phyloP scores from a whole-genome alignment of 176 grass and related monocot species.

The Carex kokanica region DNA sequence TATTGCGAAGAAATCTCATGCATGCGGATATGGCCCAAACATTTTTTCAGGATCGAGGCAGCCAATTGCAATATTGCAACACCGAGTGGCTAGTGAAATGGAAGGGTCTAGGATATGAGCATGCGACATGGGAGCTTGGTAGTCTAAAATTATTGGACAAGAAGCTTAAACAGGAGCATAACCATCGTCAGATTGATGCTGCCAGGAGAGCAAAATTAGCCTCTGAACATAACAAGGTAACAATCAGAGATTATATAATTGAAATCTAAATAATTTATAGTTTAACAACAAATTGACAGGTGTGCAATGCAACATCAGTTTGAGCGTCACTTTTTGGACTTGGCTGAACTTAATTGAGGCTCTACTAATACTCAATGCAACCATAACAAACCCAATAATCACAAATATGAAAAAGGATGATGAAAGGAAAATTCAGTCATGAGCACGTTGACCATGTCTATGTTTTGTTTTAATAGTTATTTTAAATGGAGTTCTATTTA shows the following conservation, averaged over 20 bases:
- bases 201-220: constrained; percentile 28
- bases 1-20: constrained; percentile 65
- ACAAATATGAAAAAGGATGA: neutral
- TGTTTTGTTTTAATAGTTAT: neutral
- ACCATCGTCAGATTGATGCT: constrained; percentile 29
- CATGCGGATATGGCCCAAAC: constrained; percentile 40
- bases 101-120: constrained; percentile 72
- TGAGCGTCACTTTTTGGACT: neutral
- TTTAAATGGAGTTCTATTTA: neutral
- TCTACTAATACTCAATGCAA: neutral
- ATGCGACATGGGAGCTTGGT: constrained; percentile 74
- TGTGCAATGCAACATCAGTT: neutral
- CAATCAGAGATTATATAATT: constrained; percentile 38
- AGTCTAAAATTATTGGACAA: constrained; percentile 51
- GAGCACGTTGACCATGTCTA: neutral
- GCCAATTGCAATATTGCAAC: constrained; percentile 47
- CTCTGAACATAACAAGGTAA: constrained; percentile 37
- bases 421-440: neutral
- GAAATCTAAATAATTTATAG: neutral
- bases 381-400: neutral
- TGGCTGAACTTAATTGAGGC: neutral
- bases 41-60: constrained; percentile 41
- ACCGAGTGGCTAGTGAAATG: constrained; percentile 81
- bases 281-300: neutral
- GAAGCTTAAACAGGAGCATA: constrained; percentile 53